Percentiles rank a stretch among this genome's conserved stretches.
phyloP scores from a whole-genome alignment of 306 rosid genomes.

The Vigna trinervia region DNA sequence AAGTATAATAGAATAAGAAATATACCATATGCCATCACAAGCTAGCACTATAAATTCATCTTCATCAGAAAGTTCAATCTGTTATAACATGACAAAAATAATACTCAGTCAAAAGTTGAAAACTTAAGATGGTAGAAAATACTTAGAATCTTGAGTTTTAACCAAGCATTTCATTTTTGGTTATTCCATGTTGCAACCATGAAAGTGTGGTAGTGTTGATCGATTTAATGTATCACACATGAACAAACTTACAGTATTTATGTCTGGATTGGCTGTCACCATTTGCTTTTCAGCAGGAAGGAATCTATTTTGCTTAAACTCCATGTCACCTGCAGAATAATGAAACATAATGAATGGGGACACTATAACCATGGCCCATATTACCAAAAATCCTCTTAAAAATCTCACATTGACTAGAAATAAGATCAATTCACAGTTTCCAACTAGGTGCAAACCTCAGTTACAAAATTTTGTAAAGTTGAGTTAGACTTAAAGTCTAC shows the following conservation, averaged over 20 bases:
- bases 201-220: not conserved
- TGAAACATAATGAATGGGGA: slow-evolving; percentile 32
- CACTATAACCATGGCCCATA: slow-evolving; percentile 17
- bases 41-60: slow-evolving; percentile 70
- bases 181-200: slow-evolving; percentile 11
- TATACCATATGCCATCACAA: slow-evolving; percentile 95
- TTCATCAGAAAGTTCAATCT: slow-evolving; percentile 87
- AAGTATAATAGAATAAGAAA: slow-evolving; percentile 57
- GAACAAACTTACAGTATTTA: slow-evolving; percentile 67
- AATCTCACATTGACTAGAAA: too few relatives aligned
- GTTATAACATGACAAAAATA: slow-evolving; percentile 16
- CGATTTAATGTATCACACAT: not conserved
- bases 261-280: slow-evolving; percentile 88
- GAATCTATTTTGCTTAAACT: slow-evolving; percentile 86
- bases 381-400: not conserved
- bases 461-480: too few relatives aligned
- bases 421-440: too few relatives aligned
- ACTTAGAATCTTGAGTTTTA: slow-evolving; percentile 16
- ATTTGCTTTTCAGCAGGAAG: slow-evolving; percentile 82
- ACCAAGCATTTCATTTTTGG: slow-evolving; percentile 15
- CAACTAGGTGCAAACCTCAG: too few relatives aligned
- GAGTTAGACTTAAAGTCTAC: too few relatives aligned
- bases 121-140: not conserved
- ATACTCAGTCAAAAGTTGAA: slow-evolving; percentile 15
- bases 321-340: slow-evolving; percentile 81